A percentile compares a stretch with the other conserved stretches of the same genome.
phyloP scores from a whole-genome alignment of 495 filamentous ascomycete genomes.

The Staphylotrichum longicolle region DNA sequence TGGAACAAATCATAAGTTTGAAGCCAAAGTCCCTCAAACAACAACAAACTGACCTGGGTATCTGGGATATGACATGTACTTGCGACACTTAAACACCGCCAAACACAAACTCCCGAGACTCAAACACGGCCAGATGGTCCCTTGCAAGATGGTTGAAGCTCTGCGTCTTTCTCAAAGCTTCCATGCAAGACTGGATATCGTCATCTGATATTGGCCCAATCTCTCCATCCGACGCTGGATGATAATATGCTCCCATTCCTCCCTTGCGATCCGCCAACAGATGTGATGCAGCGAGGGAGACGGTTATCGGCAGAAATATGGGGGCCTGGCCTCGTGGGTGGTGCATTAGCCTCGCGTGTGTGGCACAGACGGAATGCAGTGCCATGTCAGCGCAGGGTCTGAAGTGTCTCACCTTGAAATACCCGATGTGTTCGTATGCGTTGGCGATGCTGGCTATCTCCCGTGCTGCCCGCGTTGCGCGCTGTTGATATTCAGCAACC shows the following conservation, averaged over 20 bases:
- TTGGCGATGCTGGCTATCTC: constrained; percentile 44
- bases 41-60: background rate
- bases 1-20: too few species aligned
- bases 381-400: background rate
- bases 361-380: constrained; percentile 3
- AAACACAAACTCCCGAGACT: constrained; percentile 21
- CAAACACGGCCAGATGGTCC: constrained; percentile 27
- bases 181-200: constrained; percentile 24
- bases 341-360: constrained; percentile 17
- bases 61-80: background rate
- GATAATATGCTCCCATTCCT: too few species aligned
- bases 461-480: constrained; percentile 39
- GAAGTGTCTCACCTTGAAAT: constrained; percentile 40
- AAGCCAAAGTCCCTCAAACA: background rate
- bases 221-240: constrained; percentile 7
- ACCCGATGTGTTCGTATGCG: constrained; percentile 44
- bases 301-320: constrained; percentile 31
- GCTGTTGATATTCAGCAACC: constrained; percentile 34
- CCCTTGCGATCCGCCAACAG: constrained; percentile 13
- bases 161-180: constrained; percentile 32
- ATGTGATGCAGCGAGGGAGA: constrained; percentile 26
- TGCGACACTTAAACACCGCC: constrained; percentile 5
- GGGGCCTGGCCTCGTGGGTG: constrained; percentile 22
- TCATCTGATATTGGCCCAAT: constrained; percentile 7
- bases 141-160: constrained; percentile 32